phyloP scores from a whole-genome alignment of 352 stramenopile species.

The Phytophthora vignae region DNA sequence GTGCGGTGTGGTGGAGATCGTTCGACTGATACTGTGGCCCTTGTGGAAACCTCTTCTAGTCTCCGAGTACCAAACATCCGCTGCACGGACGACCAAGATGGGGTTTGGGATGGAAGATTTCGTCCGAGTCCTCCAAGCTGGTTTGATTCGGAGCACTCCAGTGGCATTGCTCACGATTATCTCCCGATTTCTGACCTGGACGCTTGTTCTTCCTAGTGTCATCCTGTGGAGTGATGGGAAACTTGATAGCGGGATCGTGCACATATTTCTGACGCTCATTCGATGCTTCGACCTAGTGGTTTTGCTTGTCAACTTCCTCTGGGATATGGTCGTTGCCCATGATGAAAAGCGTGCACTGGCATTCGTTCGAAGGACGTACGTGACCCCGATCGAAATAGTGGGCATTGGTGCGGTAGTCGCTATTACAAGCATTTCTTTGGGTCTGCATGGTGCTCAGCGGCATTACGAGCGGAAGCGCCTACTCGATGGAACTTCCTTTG shows the following conservation, averaged over 20 bases:
- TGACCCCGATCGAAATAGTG: conserved; percentile 45
- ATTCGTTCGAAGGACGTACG: conserved; percentile 41
- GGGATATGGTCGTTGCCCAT: conserved; percentile 40
- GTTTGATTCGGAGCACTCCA: conserved; percentile 48
- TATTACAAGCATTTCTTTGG: conserved; percentile 11
- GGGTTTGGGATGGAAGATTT: conserved; percentile 47
- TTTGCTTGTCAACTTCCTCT: conserved; percentile 45
- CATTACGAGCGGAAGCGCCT: conserved; percentile 26
- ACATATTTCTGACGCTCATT: conserved; percentile 48
- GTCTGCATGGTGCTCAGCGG: conserved; percentile 7
- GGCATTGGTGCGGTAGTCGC: conserved; percentile 19
- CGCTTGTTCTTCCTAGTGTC: conserved; percentile 50
- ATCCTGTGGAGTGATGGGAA: conserved; percentile 40
- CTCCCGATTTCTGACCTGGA: conserved; percentile 58
- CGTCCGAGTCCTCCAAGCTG: conserved; percentile 40
- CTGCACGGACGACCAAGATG: conserved; percentile 37
- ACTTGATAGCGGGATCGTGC: conserved; percentile 25
- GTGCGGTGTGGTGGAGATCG: conserved; percentile 46
- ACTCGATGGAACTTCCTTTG: conserved; percentile 32
- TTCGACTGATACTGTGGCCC: conserved; percentile 37
- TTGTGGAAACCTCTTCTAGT: conserved; percentile 36
- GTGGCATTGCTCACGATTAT: conserved; percentile 45
- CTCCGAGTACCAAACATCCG: conserved; percentile 26
- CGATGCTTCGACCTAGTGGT: conserved; percentile 49
- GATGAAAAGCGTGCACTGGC: conserved; percentile 39